phyloP scores from a whole-genome alignment of 371 early-diverging fungal genomes.

The Actinomucor elegans region DNA sequence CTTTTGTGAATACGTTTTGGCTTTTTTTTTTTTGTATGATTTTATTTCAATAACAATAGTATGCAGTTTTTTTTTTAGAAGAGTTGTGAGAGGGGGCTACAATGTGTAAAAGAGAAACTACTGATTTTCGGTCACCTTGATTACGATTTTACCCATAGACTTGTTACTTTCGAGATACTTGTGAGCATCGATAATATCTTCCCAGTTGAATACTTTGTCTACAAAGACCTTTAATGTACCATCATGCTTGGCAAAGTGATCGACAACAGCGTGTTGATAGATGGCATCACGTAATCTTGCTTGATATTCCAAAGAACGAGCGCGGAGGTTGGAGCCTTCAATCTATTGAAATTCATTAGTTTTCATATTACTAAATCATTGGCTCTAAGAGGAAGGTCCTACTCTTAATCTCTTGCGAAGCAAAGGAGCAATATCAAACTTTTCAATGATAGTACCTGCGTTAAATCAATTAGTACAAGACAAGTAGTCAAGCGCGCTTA shows the following conservation, averaged over 20 bases:
- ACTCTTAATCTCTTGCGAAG: conserved; percentile 66
- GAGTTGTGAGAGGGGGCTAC: background rate
- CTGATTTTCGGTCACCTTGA: conserved; percentile 20
- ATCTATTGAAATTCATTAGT: conserved; percentile 53
- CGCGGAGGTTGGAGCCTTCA: conserved; percentile 72
- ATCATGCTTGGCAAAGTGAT: conserved; percentile 32
- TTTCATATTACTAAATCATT: too few species aligned
- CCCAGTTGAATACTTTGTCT: conserved; percentile 66
- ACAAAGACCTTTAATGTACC: conserved; percentile 56
- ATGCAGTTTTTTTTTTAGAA: too few species aligned
- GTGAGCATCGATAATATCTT: conserved; percentile 66
- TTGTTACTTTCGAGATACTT: conserved; percentile 62
- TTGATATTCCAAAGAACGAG: conserved; percentile 66
- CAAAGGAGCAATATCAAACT: conserved; percentile 52
- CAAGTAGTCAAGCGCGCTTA: background rate
- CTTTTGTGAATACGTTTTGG: background rate
- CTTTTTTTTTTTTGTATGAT: conserved; percentile 29
- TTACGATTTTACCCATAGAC: conserved; percentile 63
- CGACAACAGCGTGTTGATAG: conserved; percentile 47
- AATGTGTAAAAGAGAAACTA: conserved; percentile 2
- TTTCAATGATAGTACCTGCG: conserved; percentile 42
- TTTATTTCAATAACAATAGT: too few species aligned
- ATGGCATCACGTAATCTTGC: conserved; percentile 47
- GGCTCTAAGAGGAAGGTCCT: too few species aligned
- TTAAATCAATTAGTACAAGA: too few species aligned